A percentile compares a stretch with the other conserved stretches of the same genome.
Evolutionary conservation across 352 stramenopile genomes (phyloP).

Genomic region (Vaucheria bursata): DNA sequence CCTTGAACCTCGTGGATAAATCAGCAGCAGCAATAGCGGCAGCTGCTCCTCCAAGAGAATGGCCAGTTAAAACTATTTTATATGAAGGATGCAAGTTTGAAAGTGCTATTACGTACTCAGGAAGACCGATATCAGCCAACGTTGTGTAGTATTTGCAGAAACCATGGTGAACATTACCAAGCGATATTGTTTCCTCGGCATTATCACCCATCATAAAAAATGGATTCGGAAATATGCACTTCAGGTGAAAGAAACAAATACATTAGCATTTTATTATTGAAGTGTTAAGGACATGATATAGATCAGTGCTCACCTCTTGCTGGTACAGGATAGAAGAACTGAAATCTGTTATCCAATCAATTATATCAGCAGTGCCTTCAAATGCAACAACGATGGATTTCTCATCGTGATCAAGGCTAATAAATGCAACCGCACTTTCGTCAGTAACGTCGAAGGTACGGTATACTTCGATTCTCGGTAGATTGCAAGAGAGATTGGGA

Average conservation of each 20-base stretch:
- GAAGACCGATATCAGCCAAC: constrained; percentile 1
- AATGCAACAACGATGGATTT: neutral
- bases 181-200: no score
- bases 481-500: neutral
- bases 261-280: no score
- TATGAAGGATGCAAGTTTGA: constrained; percentile 20
- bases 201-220: no score
- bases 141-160: constrained; percentile 45
- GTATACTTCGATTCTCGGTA: neutral
- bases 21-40: constrained; percentile 37
- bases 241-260: no score
- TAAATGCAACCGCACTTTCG: neutral
- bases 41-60: constrained; percentile 32
- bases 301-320: neutral
- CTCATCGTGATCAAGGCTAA: neutral
- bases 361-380: neutral
- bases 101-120: constrained; percentile 10
- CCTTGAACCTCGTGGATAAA: constrained; percentile 18
- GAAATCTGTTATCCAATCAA: neutral
- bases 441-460: neutral
- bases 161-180: constrained; percentile 33
- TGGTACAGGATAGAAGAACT: neutral
- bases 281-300: no score
- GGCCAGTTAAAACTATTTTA: constrained; percentile 34
- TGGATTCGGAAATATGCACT: no score